A percentile compares a stretch with the other conserved stretches of the same genome.
phyloP scores from a whole-genome alignment of 306 rosid genomes.

The Vigna nakashimae region DNA sequence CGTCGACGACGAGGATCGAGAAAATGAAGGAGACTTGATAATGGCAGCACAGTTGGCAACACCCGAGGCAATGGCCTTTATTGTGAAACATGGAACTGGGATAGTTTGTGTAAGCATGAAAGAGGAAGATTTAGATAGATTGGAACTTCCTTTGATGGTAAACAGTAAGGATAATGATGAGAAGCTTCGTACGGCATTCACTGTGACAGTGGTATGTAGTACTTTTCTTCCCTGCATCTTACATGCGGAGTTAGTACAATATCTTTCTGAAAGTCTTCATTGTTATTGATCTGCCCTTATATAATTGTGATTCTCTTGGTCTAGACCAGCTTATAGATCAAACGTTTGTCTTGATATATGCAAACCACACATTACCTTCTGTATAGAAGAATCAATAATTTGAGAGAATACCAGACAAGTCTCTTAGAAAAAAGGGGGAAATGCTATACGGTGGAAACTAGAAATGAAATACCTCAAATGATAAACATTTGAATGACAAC shows the following conservation, averaged over 20 bases:
- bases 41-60: conserved; percentile 90
- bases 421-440: background rate
- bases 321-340: background rate
- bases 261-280: conserved; percentile 33
- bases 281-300: conserved; percentile 33
- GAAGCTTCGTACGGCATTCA: conserved; percentile 80
- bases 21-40: conserved; percentile 92
- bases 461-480: background rate
- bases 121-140: conserved; percentile 79
- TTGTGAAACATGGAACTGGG: conserved; percentile 90
- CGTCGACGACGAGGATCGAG: conserved; percentile 92
- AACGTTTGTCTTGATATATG: background rate
- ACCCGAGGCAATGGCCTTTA: conserved; percentile 95
- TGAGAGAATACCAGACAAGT: too few relatives aligned
- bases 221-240: conserved; percentile 16
- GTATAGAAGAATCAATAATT: background rate
- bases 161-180: conserved; percentile 74
- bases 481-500: background rate
- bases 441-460: background rate
- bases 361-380: background rate
- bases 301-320: background rate
- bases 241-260: conserved; percentile 4
- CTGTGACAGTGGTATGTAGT: conserved; percentile 82
- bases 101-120: conserved; percentile 88
- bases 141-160: conserved; percentile 88